Base-by-base conservation (phyloP, 306 rosid species). In the Prunus mongolica region DNA sequence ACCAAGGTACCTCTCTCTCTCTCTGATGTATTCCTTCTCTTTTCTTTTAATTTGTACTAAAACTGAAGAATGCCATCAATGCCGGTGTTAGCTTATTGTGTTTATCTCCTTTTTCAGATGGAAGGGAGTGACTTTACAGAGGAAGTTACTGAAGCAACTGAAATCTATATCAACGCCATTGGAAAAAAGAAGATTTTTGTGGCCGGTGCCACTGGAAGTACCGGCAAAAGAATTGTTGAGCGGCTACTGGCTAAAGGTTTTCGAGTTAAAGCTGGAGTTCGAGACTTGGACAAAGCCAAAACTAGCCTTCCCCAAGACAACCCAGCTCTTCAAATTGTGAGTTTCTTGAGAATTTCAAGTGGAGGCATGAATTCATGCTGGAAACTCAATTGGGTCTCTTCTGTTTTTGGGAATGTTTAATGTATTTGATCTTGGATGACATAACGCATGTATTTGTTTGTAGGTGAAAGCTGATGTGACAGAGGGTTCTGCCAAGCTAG, bases 401-500 rank as follows among this genome's bases (percentile, higher is more conserved):
- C 15, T n/a, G 66, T 25, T 60, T 60, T 60, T 1, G 65, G 65
- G 38, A 60, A 4, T 60, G 65, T 11, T 62, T 72, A n/a, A n/a
- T 66, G 49, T 19, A n/a, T 38, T 60, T 22, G 6, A 50, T 32
- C 72, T 30, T 60, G 3, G 65, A 63, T 50, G 54, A 60, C 68
- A 55, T 65, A 62, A 30, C n/a, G 73, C 47, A 73, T 74, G 34
- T 14, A 69, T 67, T 60, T 49, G 18, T 77, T 34, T 84, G 78
- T 75, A 91, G 98, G 95, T 94, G 67, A 94, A 77, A 87, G 97
- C 90, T 8, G 96, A 94, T 82, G 96, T 94, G 25, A 94, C 98
- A 0, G 91, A 90, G 75, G 97, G 93, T 68, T 82, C 98, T 81
- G 92, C 82, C 3, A 94, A 86, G 91, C 87, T 94, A 27, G 97